phyloP scores from a whole-genome alignment of 1,284 basidiomycete species.

The Moniliella sp. region DNA sequence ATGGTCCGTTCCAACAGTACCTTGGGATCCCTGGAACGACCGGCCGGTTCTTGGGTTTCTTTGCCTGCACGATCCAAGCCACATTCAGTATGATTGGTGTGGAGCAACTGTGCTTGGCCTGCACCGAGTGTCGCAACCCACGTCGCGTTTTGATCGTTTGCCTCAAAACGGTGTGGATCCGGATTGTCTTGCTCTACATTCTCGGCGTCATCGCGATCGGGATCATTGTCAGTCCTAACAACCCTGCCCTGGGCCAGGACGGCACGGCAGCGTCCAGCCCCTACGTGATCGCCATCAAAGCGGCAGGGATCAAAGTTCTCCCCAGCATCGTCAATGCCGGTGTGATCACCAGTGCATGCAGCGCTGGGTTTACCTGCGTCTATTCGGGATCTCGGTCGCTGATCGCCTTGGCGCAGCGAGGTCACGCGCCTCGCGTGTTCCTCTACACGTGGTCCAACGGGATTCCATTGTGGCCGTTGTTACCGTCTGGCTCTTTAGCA shows the following conservation, averaged over 20 bases:
- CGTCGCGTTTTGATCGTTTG: slow-evolving; percentile 23
- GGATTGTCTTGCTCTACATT: slow-evolving; percentile 12
- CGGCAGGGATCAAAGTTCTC: slow-evolving; percentile 35
- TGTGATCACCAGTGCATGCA: slow-evolving; percentile 58
- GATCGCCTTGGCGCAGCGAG: slow-evolving; percentile 52
- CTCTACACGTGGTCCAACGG: slow-evolving; percentile 47
- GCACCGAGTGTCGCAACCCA: slow-evolving; percentile 42
- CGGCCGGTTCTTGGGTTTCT: slow-evolving; percentile 39
- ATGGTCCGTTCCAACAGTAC: slow-evolving; percentile 31
- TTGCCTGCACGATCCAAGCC: slow-evolving; percentile 37
- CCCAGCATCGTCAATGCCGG: slow-evolving; percentile 49
- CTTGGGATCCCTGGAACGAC: slow-evolving; percentile 39
- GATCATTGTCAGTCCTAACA: slow-evolving; percentile 17
- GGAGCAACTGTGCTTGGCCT: slow-evolving; percentile 66
- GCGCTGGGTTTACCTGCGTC: slow-evolving; percentile 59
- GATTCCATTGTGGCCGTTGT: slow-evolving; percentile 54
- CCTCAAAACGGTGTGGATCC: slow-evolving; percentile 18
- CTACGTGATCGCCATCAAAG: slow-evolving; percentile 36
- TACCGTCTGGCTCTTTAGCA: slow-evolving; percentile 47
- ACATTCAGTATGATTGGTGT: slow-evolving; percentile 63
- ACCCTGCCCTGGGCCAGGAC: slow-evolving; percentile 10
- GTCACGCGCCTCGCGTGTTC: slow-evolving; percentile 57
- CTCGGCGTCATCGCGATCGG: slow-evolving; percentile 37
- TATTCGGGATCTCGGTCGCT: slow-evolving; percentile 55
- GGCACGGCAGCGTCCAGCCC: slow-evolving; percentile 10